A percentile compares a stretch with the other conserved stretches of the same genome.
These are phyloP conservation scores for Umbelopsis ramanniana DNA, from an alignment of 192 early-diverging fungal genomes.

Conservation along the genomic window DNA sequence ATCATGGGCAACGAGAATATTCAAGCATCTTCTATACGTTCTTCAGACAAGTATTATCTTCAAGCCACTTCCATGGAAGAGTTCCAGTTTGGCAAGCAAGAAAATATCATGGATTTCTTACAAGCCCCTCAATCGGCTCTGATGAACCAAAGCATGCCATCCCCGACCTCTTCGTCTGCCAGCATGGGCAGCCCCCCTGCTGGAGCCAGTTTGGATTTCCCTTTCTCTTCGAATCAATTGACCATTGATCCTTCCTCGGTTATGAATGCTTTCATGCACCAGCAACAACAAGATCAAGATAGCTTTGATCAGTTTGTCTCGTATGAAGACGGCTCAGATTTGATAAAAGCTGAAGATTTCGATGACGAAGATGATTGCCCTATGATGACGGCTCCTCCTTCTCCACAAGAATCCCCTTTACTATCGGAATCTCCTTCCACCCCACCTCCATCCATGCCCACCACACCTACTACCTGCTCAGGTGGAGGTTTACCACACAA, in stretches of 20 bases:
- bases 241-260: conserved; percentile 17
- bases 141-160: conserved; percentile 16
- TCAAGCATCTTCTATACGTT: conserved; percentile 18
- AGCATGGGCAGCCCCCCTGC: neutral
- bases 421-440: neutral
- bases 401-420: neutral
- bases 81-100: conserved; percentile 12
- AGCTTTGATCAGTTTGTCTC: conserved; percentile 28
- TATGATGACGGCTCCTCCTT: conserved; percentile 3
- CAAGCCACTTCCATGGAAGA: conserved; percentile 7
- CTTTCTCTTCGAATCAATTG: neutral
- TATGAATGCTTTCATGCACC: neutral
- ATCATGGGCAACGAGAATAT: conserved; percentile 22
- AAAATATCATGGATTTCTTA: conserved; percentile 14
- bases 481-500: neutral
- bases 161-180: conserved; percentile 26
- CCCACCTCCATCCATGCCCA: neutral
- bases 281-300: conserved; percentile 14
- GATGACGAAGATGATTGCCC: conserved; percentile 15
- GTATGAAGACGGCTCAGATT: conserved; percentile 24
- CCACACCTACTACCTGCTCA: conserved; percentile 2
- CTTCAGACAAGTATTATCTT: conserved; percentile 10
- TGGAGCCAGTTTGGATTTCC: neutral
- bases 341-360: neutral
- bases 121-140: neutral